Evolutionary conservation across 352 stramenopile genomes (phyloP).

Genomic region (Phytopythium helicoides): DNA sequence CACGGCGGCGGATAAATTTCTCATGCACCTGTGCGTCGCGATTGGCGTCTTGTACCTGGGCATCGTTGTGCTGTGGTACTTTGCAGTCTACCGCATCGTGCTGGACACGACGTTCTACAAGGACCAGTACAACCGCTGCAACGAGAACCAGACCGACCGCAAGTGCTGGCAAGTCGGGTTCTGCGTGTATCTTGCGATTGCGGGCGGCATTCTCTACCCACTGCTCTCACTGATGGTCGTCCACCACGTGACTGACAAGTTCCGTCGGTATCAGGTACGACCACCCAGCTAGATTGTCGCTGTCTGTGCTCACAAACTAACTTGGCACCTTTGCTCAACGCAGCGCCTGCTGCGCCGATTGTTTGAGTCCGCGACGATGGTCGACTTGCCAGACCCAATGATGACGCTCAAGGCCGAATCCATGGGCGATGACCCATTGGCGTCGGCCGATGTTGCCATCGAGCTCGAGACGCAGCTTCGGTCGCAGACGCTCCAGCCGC

Average conservation of each 20-base stretch:
- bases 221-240: conserved; percentile 62
- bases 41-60: conserved; percentile 47
- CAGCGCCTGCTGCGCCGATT: conserved; percentile 36
- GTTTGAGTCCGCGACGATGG: conserved; percentile 51
- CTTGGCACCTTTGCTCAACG: not conserved
- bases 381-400: conserved; percentile 35
- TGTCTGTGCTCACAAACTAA: not conserved
- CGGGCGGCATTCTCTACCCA: conserved; percentile 51
- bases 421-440: conserved; percentile 24
- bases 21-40: conserved; percentile 70
- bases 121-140: conserved; percentile 75
- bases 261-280: conserved; percentile 42
- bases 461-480: conserved; percentile 31
- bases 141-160: conserved; percentile 44
- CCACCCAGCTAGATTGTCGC: not conserved
- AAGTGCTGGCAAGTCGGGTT: conserved; percentile 72
- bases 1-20: conserved; percentile 63
- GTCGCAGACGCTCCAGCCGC: conserved; percentile 25
- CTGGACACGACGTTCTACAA: conserved; percentile 78
- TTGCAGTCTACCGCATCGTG: conserved; percentile 57
- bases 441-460: conserved; percentile 31
- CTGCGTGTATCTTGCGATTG: conserved; percentile 57
- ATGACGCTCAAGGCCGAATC: conserved; percentile 38
- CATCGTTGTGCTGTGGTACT: conserved; percentile 61
- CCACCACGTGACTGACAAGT: conserved; percentile 60